Base-by-base conservation (phyloP, 495 filamentous ascomycete genomes). In the Talaromyces proteolyticus region DNA sequence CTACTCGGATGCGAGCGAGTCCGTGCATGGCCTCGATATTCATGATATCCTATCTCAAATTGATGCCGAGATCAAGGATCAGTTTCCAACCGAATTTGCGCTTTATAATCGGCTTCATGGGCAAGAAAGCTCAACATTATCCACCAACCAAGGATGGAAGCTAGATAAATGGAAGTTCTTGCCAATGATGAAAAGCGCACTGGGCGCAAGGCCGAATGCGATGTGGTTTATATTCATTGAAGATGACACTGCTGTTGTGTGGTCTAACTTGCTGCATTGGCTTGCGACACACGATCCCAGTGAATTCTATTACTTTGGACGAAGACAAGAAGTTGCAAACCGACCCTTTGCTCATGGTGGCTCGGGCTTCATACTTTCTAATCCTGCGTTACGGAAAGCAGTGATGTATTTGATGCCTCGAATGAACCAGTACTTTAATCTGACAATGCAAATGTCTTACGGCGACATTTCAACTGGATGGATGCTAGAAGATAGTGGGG, bases 171-270 rank as follows among this genome's bases (percentile, higher is more conserved):
- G 74, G 73, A 81, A 80, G 58, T 75, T 76, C 53, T 55, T 81
- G 8, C 77, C 76, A 7, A 79, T 80, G 74, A 63, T 74, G 4
- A 65, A 73, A 50, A 62, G 71, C 50, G 65, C 77, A 0, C 64
- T 73, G 41, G 51, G 49, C 10, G 50, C 60, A 39, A 68, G 67
- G 25, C 72, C 73, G 17, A 60, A 73, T 42, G 75, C 75, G 17
- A 76, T 82, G 52, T 87, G 81, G 79, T 87, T 80, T 57, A 55
- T 86, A 42, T 84, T 86, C 57, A 77, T 85, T 60, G 83, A 86
- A 46, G 81, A 80, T 14, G 83, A 86, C 60, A 83, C 82, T 2
- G 83, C 81, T 53, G 64, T 84, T 44, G 72, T 82, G 6, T 86
- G 80, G 80, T 63, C 74, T 16, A 86, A 77, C 41, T 56, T 84